Percentiles rank a stretch among this genome's conserved stretches.
Conservation (phyloP, 495 filamentous ascomycete species). For the Pseudomonodictys pantanalensis region DNA sequence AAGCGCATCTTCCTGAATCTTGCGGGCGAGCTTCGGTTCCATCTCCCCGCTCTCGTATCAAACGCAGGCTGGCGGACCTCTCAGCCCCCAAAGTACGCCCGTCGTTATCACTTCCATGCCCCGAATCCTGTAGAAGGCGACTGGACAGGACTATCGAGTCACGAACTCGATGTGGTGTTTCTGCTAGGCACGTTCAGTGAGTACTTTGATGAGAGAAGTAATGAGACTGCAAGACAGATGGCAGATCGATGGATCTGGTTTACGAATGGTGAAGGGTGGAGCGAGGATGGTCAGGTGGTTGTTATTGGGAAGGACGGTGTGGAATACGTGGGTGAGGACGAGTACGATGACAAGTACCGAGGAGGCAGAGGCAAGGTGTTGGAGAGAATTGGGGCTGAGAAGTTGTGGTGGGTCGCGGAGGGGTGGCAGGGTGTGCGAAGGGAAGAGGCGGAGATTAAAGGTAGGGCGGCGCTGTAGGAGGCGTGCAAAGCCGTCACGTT, state of each 20-base stretch:
- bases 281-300: neutral
- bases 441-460: neutral
- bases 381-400: slow-evolving; percentile 8
- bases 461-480: neutral
- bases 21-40: slow-evolving; percentile 17
- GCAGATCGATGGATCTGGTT: slow-evolving; percentile 16
- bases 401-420: slow-evolving; percentile 19
- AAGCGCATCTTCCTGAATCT: neutral
- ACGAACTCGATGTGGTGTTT: slow-evolving; percentile 24
- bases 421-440: slow-evolving; percentile 18
- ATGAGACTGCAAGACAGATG: neutral
- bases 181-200: slow-evolving; percentile 6
- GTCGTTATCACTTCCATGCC: slow-evolving; percentile 18
- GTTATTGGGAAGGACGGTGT: slow-evolving; percentile 4
- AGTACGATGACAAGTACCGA: slow-evolving; percentile 15
- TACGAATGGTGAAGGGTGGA: slow-evolving; percentile 17
- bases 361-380: slow-evolving; percentile 14
- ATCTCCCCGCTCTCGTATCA: slow-evolving; percentile 7
- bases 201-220: neutral
- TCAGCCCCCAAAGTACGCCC: neutral
- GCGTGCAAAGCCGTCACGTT: too few species aligned
- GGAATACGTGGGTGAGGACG: neutral
- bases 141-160: slow-evolving; percentile 1
- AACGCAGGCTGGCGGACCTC: slow-evolving; percentile 1
- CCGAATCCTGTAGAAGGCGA: slow-evolving; percentile 15